Evolutionary conservation across 1,284 basidiomycete genomes (phyloP).

Genomic region (Malassezia restricta): DNA sequence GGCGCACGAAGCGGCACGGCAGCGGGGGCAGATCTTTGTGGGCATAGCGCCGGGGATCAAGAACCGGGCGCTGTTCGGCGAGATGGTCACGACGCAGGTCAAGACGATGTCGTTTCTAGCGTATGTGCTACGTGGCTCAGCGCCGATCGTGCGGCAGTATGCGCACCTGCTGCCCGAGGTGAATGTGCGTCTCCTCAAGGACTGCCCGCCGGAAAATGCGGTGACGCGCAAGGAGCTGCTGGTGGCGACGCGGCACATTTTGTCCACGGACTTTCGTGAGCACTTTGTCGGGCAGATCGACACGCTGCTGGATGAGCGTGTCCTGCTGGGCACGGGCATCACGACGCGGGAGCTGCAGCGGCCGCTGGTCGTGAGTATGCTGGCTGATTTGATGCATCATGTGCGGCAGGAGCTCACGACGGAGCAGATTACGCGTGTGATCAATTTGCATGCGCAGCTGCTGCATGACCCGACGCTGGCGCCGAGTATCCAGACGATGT

Average conservation of each 20-base stretch:
- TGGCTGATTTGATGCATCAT: conserved; percentile 88
- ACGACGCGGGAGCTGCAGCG: conserved; percentile 66
- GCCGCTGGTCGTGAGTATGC: conserved; percentile 70
- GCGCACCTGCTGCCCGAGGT: conserved; percentile 70
- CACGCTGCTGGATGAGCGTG: conserved; percentile 77
- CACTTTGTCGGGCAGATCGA: conserved; percentile 75
- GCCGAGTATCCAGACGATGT: conserved; percentile 74
- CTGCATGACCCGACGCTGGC: conserved; percentile 78
- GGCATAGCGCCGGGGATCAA: conserved; percentile 61
- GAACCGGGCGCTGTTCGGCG: conserved; percentile 68
- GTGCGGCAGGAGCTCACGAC: conserved; percentile 70
- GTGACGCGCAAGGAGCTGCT: conserved; percentile 66
- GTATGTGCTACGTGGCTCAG: conserved; percentile 66
- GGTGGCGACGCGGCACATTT: conserved; percentile 81
- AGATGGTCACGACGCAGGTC: conserved; percentile 83
- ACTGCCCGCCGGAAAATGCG: conserved; percentile 81
- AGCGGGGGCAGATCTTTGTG: conserved; percentile 68
- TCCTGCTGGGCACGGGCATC: conserved; percentile 72
- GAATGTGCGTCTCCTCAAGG: conserved; percentile 75
- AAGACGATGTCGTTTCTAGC: conserved; percentile 76
- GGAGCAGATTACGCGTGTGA: conserved; percentile 65
- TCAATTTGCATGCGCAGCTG: conserved; percentile 73
- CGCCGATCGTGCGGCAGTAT: conserved; percentile 63
- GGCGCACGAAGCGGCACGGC: conserved; percentile 65
- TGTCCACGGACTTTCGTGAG: conserved; percentile 66